These are phyloP conservation scores for Pyracantha coccinea DNA, from an alignment of 331 rosid species.

Conservation along the genomic window DNA sequence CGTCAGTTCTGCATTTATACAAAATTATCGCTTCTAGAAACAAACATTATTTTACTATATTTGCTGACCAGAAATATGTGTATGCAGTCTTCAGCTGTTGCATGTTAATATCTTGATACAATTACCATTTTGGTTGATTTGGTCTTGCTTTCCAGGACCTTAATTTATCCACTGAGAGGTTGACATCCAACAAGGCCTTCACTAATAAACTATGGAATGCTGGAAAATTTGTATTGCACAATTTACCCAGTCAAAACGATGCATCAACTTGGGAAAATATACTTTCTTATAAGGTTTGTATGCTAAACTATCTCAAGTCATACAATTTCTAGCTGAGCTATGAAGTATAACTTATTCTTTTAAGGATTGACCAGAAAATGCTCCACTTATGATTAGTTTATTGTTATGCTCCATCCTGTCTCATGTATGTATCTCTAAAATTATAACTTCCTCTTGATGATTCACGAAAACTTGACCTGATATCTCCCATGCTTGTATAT, in stretches of 20 bases:
- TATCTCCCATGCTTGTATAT: background rate
- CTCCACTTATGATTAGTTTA: background rate
- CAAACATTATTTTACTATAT: background rate
- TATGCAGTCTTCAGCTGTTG: background rate
- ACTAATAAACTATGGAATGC: constrained; percentile 98
- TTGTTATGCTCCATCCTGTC: background rate
- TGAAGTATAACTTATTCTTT: background rate
- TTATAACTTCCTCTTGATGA: background rate
- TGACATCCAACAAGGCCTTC: constrained; percentile 86
- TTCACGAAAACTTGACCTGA: background rate
- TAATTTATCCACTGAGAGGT: constrained; percentile 78
- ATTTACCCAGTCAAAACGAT: constrained; percentile 63
- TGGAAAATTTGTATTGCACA: constrained; percentile 83
- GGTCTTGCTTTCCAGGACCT: constrained; percentile 55
- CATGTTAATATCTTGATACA: constrained; percentile 6
- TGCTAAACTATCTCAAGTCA: background rate
- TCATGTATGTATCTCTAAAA: background rate
- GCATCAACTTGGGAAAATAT: constrained; percentile 52
- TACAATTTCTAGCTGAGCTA: background rate
- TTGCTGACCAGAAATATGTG: background rate
- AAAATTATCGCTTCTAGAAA: background rate
- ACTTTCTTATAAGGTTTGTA: constrained; percentile 8
- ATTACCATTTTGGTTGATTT: background rate
- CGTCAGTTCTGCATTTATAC: background rate
- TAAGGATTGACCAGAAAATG: background rate